Evolutionary conservation across 352 stramenopile genomes (phyloP), one percentile per base, ranked within the genome.

Genomic region (Globisporangium apiculatum): DNA sequence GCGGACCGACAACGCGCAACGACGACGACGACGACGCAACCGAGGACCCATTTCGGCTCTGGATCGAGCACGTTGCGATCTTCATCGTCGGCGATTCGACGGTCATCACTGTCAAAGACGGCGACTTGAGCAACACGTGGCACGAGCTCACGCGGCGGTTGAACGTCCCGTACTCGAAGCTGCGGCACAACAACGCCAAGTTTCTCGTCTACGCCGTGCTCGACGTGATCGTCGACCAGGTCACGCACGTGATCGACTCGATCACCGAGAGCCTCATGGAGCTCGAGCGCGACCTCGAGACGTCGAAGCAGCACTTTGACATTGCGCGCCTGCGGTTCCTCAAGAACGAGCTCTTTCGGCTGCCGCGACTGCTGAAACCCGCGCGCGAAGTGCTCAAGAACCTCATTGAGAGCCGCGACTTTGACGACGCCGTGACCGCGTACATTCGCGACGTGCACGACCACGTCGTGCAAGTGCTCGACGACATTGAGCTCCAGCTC

Each of bases 391-490:
- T 93, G 55, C 72, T 93, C 51, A 91, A 89, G 66, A 89, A 88
- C 59, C 66, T 91, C 17, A 89, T 94, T 15, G 79, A 91, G 56
- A 91, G 78, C 65, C 83, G 82, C 43, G 83, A 91, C 56, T 89
- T 93, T 58, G 78, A 90, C 53, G 77, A 86, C 5, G 75, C 70
- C 0, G 80, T 89, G 49, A 94, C 82, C 0, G 82, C 79, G 41
- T 91, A 91, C 61, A 76, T 94, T n/a, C 76, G 83, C n/a, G 83
- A 94, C 62, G 81, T 94, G 31, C 81, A 94, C 53, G 83, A 91
- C 56, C 82, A 95, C 61, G 71, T 91, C 5, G 76, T 89, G 12
- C 75, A 89, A 53, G 71, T 91, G 51, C 70, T 95, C 36, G 75
- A 90, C 55, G 79, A 92, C 57, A 94, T 92, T 46, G 79, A 94